Conservation (phyloP, 2,329 filamentous ascomycete genomes). For the Colletotrichum australisinense region DNA sequence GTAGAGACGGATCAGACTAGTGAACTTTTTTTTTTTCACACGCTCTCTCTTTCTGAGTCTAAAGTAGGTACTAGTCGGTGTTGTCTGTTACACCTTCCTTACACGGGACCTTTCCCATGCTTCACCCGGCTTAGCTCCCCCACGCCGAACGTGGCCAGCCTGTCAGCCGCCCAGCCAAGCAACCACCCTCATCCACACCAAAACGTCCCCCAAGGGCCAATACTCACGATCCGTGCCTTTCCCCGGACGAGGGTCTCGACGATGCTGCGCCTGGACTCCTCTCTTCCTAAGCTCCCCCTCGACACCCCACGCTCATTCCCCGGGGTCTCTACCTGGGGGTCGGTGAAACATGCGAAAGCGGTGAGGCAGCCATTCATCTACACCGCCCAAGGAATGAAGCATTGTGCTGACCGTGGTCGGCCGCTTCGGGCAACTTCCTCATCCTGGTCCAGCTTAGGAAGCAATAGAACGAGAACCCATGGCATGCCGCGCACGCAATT, state of each 20-base stretch:
- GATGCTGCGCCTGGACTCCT: background rate
- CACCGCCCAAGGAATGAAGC: slow-evolving; percentile 20
- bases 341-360: slow-evolving; percentile 33
- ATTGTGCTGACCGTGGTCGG: slow-evolving; percentile 2
- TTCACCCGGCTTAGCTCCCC: background rate
- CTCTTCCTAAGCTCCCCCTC: background rate
- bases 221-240: slow-evolving; percentile 1
- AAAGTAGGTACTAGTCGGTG: background rate
- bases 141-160: background rate
- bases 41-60: too few species aligned
- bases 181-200: background rate
- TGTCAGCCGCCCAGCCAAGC: background rate
- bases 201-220: slow-evolving; percentile 2
- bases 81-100: background rate
- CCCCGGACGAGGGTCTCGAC: slow-evolving; percentile 11
- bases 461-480: background rate
- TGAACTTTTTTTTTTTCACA: background rate
- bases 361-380: slow-evolving; percentile 21
- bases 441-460: background rate
- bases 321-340: slow-evolving; percentile 25
- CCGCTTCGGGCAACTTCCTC: background rate
- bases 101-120: background rate
- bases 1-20: slow-evolving; percentile 10
- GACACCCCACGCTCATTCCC: slow-evolving; percentile 26
- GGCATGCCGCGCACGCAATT: background rate